These are phyloP conservation scores for Carallia brachiata DNA, from an alignment of 345 rosid genomes.

Conservation along the genomic window DNA sequence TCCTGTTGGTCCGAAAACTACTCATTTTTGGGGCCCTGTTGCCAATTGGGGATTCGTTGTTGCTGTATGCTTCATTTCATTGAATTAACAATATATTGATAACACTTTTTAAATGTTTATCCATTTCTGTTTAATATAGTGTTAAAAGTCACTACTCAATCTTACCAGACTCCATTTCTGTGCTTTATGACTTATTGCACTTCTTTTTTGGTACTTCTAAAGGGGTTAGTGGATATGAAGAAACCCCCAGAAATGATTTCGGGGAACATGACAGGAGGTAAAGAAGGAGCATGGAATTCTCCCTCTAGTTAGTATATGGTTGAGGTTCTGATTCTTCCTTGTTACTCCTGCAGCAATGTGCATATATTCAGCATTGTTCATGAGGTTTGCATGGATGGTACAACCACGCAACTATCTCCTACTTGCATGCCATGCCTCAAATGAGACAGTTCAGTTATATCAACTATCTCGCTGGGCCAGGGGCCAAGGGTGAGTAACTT, in stretches of 20 bases:
- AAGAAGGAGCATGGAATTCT: background rate
- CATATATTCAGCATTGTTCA: constrained; percentile 66
- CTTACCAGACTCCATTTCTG: background rate
- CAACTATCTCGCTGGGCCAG: constrained; percentile 84
- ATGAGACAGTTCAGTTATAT: constrained; percentile 93
- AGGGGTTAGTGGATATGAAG: constrained; percentile 89
- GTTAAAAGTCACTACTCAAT: too few relatives aligned
- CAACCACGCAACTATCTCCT: constrained; percentile 80
- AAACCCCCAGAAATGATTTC: constrained; percentile 98
- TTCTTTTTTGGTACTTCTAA: constrained; percentile 3
- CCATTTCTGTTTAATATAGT: too few relatives aligned
- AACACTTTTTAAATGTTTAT: background rate
- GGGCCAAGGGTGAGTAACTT: constrained; percentile 29
- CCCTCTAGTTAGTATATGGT: background rate
- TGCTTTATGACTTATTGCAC: background rate
- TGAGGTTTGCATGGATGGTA: constrained; percentile 96
- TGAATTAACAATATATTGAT: constrained; percentile 3
- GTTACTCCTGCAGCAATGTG: constrained; percentile 59
- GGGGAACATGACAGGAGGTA: constrained; percentile 81
- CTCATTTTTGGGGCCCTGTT: constrained; percentile 61
- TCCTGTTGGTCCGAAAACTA: constrained; percentile 52
- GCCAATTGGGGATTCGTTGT: constrained; percentile 40
- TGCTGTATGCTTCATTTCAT: constrained; percentile 33
- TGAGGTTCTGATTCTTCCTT: background rate
- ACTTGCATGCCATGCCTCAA: constrained; percentile 92